Evolutionary conservation across 306 rosid genomes (phyloP).

Genomic region (Cicer pinnatifidum): DNA sequence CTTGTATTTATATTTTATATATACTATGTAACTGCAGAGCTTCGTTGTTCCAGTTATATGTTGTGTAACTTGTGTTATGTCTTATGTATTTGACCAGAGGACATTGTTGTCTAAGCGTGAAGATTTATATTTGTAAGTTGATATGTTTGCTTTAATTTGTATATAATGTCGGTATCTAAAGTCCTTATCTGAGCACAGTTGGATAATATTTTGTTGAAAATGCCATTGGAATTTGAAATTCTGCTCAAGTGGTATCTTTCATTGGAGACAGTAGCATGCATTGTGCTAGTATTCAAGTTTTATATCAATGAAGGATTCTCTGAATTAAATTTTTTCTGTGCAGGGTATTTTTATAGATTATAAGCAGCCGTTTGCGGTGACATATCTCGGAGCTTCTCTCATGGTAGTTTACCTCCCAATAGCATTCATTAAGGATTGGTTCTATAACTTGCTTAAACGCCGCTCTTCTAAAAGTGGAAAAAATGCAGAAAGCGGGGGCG

Average conservation of each 20-base stretch:
- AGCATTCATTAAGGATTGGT: slow-evolving; percentile 91
- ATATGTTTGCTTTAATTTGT: slow-evolving; percentile 11
- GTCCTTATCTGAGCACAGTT: background rate
- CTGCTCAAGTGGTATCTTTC: slow-evolving; percentile 5
- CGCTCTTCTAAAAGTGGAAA: slow-evolving; percentile 71
- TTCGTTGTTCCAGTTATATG: slow-evolving; percentile 11
- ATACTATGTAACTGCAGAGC: slow-evolving; percentile 1
- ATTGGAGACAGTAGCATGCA: slow-evolving; percentile 23
- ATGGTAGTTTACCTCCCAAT: slow-evolving; percentile 97
- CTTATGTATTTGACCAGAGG: background rate
- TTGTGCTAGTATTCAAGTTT: slow-evolving; percentile 25
- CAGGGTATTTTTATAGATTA: slow-evolving; percentile 83
- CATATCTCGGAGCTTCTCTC: slow-evolving; percentile 98
- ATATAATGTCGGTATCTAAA: slow-evolving; percentile 12
- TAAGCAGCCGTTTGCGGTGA: slow-evolving; percentile 97
- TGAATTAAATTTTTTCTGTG: slow-evolving; percentile 40
- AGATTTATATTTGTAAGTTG: slow-evolving; percentile 25
- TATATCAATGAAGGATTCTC: slow-evolving; percentile 39
- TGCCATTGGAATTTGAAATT: slow-evolving; percentile 9
- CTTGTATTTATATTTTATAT: slow-evolving; percentile 1
- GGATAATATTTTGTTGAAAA: slow-evolving; percentile 17
- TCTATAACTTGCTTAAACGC: slow-evolving; percentile 59
- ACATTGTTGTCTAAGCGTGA: slow-evolving; percentile 15
- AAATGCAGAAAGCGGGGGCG: slow-evolving; percentile 55
- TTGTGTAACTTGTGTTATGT: slow-evolving; percentile 16